phyloP scores from a whole-genome alignment of 2,329 filamentous ascomycete species.

The Fusarium clavum region DNA sequence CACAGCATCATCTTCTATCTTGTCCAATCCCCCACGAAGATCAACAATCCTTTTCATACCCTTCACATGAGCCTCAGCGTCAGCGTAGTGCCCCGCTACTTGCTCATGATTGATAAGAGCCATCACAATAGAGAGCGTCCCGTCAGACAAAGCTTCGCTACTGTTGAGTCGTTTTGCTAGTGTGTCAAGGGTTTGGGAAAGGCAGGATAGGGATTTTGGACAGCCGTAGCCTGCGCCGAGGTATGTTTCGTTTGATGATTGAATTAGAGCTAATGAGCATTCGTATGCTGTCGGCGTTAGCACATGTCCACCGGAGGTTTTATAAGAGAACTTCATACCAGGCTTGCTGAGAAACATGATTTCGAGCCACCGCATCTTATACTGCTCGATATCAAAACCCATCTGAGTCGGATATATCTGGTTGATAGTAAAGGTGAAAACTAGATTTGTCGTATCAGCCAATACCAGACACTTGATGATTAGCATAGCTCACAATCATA shows the following conservation, averaged over 20 bases:
- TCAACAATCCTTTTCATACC: conserved; percentile 7
- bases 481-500: conserved; percentile 1
- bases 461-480: accelerated
- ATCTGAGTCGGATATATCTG: conserved; percentile 10
- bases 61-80: neutral
- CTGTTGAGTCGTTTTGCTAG: neutral
- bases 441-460: neutral
- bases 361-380: conserved; percentile 9
- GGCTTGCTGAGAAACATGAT: conserved; percentile 10
- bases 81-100: neutral
- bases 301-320: accelerated
- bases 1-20: neutral
- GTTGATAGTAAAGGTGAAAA: neutral
- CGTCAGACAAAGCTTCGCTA: neutral
- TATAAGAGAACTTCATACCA: neutral
- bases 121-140: conserved; percentile 1
- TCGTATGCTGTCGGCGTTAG: neutral
- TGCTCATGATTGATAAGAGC: conserved; percentile 15
- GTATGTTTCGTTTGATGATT: conserved; percentile 21
- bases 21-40: conserved; percentile 3
- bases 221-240: conserved; percentile 5
- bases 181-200: conserved; percentile 9
- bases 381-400: neutral
- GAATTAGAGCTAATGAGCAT: neutral
- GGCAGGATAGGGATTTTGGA: neutral